phyloP scores from a whole-genome alignment of 78 protist species.

The Capsaspora owczarzaki region DNA sequence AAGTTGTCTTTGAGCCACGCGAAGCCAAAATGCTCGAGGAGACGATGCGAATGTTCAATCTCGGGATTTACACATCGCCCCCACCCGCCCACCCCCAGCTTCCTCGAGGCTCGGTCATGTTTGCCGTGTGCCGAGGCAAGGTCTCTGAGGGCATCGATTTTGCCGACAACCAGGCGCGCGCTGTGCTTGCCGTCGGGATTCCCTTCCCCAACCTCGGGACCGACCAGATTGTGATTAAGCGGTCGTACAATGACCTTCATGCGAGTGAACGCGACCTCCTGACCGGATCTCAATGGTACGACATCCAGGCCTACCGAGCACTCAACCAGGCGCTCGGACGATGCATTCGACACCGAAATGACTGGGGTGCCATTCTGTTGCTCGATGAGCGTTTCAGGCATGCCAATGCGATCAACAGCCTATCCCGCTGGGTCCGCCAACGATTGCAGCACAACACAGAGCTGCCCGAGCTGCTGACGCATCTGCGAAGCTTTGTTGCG shows the following conservation, averaged over 20 bases:
- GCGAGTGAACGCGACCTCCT: background rate
- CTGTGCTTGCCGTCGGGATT: conserved; percentile 51
- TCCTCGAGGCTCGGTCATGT: conserved; percentile 28
- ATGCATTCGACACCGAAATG: conserved; percentile 43
- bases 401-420: background rate
- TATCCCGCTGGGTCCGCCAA: conserved; percentile 1
- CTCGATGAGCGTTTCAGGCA: conserved; percentile 17
- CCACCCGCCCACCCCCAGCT: background rate
- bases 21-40: background rate
- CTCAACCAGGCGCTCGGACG: conserved; percentile 62
- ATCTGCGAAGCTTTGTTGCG: too few species aligned
- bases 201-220: conserved; percentile 39
- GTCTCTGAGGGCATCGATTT: conserved; percentile 49
- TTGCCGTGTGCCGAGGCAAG: conserved; percentile 60
- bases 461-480: too few species aligned
- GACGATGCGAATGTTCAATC: background rate
- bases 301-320: conserved; percentile 50
- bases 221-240: conserved; percentile 2
- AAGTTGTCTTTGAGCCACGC: background rate
- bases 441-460: background rate
- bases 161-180: conserved; percentile 41
- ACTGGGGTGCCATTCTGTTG: conserved; percentile 47
- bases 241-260: background rate
- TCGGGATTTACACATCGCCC: background rate
- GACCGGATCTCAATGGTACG: background rate